phyloP scores from a whole-genome alignment of 129 eudicot genomes.

The Flaveria robusta region DNA sequence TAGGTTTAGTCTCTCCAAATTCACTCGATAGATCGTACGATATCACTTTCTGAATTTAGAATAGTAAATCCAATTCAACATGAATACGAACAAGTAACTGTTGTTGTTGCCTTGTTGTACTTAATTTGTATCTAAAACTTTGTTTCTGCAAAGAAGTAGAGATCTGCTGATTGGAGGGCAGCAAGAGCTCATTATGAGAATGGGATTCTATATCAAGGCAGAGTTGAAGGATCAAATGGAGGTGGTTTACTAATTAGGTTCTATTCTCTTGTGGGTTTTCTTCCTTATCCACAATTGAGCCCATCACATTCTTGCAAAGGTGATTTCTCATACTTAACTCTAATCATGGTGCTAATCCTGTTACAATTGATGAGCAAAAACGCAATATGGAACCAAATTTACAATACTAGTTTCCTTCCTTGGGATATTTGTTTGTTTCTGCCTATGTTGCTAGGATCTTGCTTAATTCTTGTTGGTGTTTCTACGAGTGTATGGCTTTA shows the following conservation, averaged over 20 bases:
- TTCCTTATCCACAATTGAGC: constrained; percentile 87
- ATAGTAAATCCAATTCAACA: background rate
- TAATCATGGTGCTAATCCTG: background rate
- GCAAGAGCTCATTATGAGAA: constrained; percentile 62
- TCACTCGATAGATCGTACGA: too few relatives aligned
- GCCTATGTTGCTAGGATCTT: background rate
- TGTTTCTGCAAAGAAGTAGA: constrained; percentile 78
- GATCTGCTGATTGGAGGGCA: constrained; percentile 87
- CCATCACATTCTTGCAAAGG: constrained; percentile 80
- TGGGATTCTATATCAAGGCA: constrained; percentile 64
- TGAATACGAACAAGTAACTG: background rate
- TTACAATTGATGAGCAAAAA: background rate
- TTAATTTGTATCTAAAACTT: constrained; percentile 34
- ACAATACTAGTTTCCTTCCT: too few relatives aligned
- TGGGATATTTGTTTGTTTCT: background rate
- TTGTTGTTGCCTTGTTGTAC: background rate
- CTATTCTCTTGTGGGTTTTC: constrained; percentile 76
- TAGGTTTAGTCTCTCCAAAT: too few relatives aligned
- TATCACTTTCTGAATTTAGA: too few relatives aligned
- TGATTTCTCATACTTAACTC: constrained; percentile 15
- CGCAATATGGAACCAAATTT: background rate
- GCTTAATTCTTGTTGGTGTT: background rate
- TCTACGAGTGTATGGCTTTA: background rate
- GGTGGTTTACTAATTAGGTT: constrained; percentile 86
- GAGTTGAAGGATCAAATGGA: constrained; percentile 63